Percentiles rank a stretch among this genome's conserved stretches.
Conservation (phyloP, 208 protist genomes). For the Acanthamoeba divionensis region DNA sequence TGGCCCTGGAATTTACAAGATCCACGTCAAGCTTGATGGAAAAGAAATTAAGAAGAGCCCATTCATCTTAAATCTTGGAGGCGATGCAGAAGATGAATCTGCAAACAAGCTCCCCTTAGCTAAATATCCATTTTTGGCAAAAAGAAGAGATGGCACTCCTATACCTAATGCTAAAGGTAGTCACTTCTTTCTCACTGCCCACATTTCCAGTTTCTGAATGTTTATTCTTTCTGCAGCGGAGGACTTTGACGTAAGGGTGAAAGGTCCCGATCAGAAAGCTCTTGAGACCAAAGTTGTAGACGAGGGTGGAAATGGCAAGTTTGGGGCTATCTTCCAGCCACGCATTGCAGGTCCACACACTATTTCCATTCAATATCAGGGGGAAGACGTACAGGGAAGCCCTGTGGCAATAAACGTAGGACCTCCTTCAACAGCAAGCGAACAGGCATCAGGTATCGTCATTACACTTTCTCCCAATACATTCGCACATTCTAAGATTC, state of each 20-base stretch:
- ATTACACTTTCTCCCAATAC: neutral
- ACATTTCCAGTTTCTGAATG: neutral
- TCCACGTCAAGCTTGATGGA: neutral
- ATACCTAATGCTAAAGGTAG: constrained; percentile 6
- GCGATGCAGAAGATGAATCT: too few relatives aligned
- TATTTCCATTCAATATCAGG: constrained; percentile 41
- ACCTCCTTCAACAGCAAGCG: too few relatives aligned
- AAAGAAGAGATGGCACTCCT: neutral
- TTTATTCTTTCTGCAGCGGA: neutral
- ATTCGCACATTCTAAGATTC: neutral
- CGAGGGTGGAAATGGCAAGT: neutral
- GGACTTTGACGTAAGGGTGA: neutral
- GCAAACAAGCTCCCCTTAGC: neutral
- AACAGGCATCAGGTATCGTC: neutral
- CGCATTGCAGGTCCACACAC: constrained; percentile 43
- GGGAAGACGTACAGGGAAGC: constrained; percentile 45
- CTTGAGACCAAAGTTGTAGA: neutral
- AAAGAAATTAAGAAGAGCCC: constrained; percentile 9
- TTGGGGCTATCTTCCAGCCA: constrained; percentile 17
- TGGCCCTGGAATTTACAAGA: constrained; percentile 18
- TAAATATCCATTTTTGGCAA: neutral
- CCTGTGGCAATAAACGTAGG: neutral
- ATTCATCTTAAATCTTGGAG: neutral
- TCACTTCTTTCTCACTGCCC: neutral
- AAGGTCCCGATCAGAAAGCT: neutral